Evolutionary conservation across 495 filamentous ascomycete genomes (phyloP), one percentile per base, ranked within the genome.

Genomic region (Hypoxylon rickii): DNA sequence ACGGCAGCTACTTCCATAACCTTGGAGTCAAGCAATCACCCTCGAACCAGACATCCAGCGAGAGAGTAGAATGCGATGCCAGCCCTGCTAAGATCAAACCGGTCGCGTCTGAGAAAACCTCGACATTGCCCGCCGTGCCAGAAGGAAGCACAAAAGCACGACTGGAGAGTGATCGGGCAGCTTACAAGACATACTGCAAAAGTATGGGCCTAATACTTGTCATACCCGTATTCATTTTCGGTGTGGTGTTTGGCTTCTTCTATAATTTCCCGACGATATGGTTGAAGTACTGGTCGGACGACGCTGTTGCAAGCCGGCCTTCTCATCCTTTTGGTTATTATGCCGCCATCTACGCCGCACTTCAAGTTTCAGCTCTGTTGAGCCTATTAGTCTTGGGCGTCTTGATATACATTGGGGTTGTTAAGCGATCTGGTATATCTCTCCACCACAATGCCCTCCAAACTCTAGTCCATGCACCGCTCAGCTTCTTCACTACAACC

Each of bases 281-380:
- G 73, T 57, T 77, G 18, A 72, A 59, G 38, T 70, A 66, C 45
- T 77, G 74, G 74, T 61, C 58, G 31, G 64, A 66, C 13, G 72
- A 68, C 49, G 40, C 55, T 19, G 13, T 61, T 4, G 68, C 59
- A 3, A 19, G 46, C 1, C 47, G 63, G 36, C 66, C 63, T 2
- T 19, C 42, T 6, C 72, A 72, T 51, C 62, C 69, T 7, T 56
- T 60, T 13, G 45, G 59, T 2, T 74, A 65, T 50, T 76, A 70
- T 32, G 57, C 55, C n/a, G 70, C 68, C 7, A 65, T 76, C 3
- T 74, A 70, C 24, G 67, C 58, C 15, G 17, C 67, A 13, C 51
- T 76, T 15, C 58, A 70, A 34, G 44, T 66, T 15, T 51, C 39
- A 22, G 55, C 52, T 31, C 5, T 72, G 7, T 7, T 73, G 1